These are phyloP conservation scores for Cyberlindnera maclurae DNA, from an alignment of 805 yeast genomes.

Conservation along the genomic window DNA sequence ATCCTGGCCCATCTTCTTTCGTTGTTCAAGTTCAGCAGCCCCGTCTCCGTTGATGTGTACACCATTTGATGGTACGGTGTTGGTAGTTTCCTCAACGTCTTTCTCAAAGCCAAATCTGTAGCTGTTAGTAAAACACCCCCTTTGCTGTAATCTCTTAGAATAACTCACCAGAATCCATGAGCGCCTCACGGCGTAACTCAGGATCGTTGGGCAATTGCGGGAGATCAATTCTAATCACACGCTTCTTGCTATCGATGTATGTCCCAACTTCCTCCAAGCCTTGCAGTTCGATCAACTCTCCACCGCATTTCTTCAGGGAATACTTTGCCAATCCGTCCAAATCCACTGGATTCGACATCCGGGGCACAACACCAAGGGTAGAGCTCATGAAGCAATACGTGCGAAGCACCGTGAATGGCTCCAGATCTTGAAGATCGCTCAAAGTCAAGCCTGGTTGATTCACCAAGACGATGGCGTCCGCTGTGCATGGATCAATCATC, in stretches of 20 bases:
- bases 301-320: conserved; percentile 44
- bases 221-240: conserved; percentile 56
- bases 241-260: conserved; percentile 55
- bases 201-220: conserved; percentile 39
- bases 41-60: conserved; percentile 38
- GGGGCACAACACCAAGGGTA: conserved; percentile 52
- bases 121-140: conserved; percentile 4
- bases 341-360: conserved; percentile 33
- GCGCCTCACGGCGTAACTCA: conserved; percentile 24
- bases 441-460: conserved; percentile 45
- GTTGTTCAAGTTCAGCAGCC: conserved; percentile 17
- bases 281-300: conserved; percentile 35
- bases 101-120: conserved; percentile 35
- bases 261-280: conserved; percentile 42
- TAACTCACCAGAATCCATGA: conserved; percentile 35
- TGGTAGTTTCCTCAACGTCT: conserved; percentile 61
- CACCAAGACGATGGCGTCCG: conserved; percentile 51
- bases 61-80: conserved; percentile 63
- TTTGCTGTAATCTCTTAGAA: too few species aligned
- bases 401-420: conserved; percentile 41
- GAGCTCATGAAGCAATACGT: conserved; percentile 50
- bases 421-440: conserved; percentile 38
- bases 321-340: conserved; percentile 35
- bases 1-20: conserved; percentile 27
- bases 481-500: conserved; percentile 35